These are phyloP conservation scores for Posidonia australis DNA, from an alignment of 106 monocot species.

Conservation along the genomic window DNA sequence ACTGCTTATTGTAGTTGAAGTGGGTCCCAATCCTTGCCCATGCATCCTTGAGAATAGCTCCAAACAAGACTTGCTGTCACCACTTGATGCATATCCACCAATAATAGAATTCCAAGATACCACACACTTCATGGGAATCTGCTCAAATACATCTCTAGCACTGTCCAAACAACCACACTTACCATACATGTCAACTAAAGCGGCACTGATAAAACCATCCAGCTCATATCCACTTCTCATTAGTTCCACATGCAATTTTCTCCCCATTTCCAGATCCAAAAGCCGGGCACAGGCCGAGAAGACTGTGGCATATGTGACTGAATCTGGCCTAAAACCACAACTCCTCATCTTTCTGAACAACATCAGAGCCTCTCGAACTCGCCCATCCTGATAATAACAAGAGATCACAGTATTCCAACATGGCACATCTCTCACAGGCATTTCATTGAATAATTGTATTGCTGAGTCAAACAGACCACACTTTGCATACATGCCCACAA, in stretches of 20 bases:
- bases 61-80: conserved; percentile 29
- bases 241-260: conserved; percentile 40
- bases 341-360: conserved; percentile 35
- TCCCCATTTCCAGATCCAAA: conserved; percentile 33
- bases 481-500: conserved; percentile 53
- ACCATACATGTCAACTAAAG: conserved; percentile 67
- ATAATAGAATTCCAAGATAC: conserved; percentile 42
- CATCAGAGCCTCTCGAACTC: conserved; percentile 29
- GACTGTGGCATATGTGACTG: conserved; percentile 33
- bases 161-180: conserved; percentile 42
- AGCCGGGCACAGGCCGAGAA: conserved; percentile 62
- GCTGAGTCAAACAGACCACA: conserved; percentile 28
- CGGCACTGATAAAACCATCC: conserved; percentile 42
- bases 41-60: conserved; percentile 45
- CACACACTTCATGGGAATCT: conserved; percentile 18
- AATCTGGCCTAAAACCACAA: conserved; percentile 41
- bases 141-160: conserved; percentile 56
- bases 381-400: conserved; percentile 64
- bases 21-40: conserved; percentile 29
- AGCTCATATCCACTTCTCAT: conserved; percentile 17
- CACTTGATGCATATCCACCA: conserved; percentile 33
- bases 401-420: conserved; percentile 71
- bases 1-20: conserved; percentile 49
- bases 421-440: conserved; percentile 38
- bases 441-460: conserved; percentile 43